These are phyloP conservation scores for Pythium phragmitis DNA, from an alignment of 352 stramenopile genomes.

Conservation along the genomic window DNA sequence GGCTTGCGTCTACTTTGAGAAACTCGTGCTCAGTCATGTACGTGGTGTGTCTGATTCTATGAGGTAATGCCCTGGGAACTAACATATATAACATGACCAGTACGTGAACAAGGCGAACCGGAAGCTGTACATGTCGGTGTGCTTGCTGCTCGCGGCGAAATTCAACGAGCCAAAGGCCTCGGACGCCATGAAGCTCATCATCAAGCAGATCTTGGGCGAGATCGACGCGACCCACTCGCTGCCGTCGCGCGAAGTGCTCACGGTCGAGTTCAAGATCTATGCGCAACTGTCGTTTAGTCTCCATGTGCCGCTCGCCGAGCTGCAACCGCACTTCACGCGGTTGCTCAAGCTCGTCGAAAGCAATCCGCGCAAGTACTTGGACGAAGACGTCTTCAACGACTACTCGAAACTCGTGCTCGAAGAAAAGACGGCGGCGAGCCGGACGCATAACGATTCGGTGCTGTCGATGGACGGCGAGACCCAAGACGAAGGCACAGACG, in stretches of 20 bases:
- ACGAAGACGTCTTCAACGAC: slow-evolving; percentile 78
- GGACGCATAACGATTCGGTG: slow-evolving; percentile 18
- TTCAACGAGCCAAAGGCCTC: slow-evolving; percentile 84
- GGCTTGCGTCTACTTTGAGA: slow-evolving; percentile 96
- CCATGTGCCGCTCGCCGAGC: slow-evolving; percentile 74
- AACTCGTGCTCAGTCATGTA: slow-evolving; percentile 92
- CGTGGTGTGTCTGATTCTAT: neutral
- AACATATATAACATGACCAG: slow-evolving; percentile 39
- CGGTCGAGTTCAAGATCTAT: slow-evolving; percentile 89
- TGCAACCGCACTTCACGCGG: slow-evolving; percentile 87
- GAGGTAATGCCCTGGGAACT: neutral
- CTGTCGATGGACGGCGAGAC: slow-evolving; percentile 39
- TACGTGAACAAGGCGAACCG: slow-evolving; percentile 96
- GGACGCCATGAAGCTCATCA: slow-evolving; percentile 56
- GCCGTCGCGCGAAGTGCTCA: slow-evolving; percentile 81
- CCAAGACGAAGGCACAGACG: slow-evolving; percentile 63
- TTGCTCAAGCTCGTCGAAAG: slow-evolving; percentile 85
- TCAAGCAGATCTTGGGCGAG: slow-evolving; percentile 71
- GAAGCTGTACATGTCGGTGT: slow-evolving; percentile 95
- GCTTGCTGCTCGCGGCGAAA: slow-evolving; percentile 94
- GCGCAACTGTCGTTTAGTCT: slow-evolving; percentile 88
- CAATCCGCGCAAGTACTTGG: slow-evolving; percentile 87
- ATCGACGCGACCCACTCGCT: slow-evolving; percentile 82
- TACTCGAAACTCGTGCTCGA: slow-evolving; percentile 75
- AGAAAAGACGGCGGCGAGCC: slow-evolving; percentile 46